Evolutionary conservation across 345 rosid species (phyloP), one percentile per base, ranked within the genome.

Genomic region (Eucalyptus regnans): DNA sequence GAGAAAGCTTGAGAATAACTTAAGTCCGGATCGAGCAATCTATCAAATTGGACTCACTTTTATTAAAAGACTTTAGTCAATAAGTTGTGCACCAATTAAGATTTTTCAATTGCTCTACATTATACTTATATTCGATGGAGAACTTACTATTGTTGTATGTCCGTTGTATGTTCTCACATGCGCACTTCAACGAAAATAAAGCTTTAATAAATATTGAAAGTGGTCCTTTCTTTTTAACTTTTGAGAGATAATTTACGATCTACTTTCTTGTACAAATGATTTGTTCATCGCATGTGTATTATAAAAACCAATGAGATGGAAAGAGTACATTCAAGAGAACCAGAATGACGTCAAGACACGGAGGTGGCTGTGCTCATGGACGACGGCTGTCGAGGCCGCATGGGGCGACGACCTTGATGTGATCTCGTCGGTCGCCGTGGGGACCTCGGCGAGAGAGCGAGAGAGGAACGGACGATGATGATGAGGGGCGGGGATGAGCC

Each of bases 21-120:
- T 51, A 51, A 51, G 8, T 51, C 3, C 2, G 1, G 1, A 25
- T 25, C n/a, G 7, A 58, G 0, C 2, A 10, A 58, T 25, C 13
- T 25, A 25, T 25, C 7, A 0, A 58, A 25, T 25, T 58, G 14
- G 0, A 58, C n/a, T 58, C 13, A 0, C 0, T 25, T 25, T 25
- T 27, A 25, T 58, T 10, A 58, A 58, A 23, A 5, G 11, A 12
- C 0, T 58, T 58, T 1, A 58, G 1, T 62, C 0, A 7, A 62
- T 62, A 62, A 62, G 33, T 62, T 12, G 3, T 41, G 41, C 41
- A 41, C 41, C 5, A 41, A 41, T 5, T 41, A 41, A 41, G 41
- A 41, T 41, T 4, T 4, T 4, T 5, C 41, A 41, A 41, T 41
- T 41, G 41, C 5, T 27, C 15, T 14, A 27, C 4, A 27, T 6